Evolutionary conservation across 768 basidiomycete genomes (phyloP).

Genomic region (Tephrocybe sp.): DNA sequence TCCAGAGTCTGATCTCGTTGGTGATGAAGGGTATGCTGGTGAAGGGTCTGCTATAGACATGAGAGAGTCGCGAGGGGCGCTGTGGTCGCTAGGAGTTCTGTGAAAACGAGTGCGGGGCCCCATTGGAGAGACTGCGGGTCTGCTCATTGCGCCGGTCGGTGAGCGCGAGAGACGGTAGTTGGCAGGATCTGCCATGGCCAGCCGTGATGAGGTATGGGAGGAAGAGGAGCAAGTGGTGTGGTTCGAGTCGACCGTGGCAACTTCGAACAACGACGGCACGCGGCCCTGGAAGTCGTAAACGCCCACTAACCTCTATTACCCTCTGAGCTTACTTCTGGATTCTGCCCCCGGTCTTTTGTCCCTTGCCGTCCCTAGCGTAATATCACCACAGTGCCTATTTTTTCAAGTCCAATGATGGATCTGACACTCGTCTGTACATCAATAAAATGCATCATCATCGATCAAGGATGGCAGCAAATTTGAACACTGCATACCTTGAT

Average conservation of each 20-base stretch:
- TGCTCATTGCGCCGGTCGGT: conserved; percentile 10
- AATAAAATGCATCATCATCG: neutral
- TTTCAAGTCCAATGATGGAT: neutral
- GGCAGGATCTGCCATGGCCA: conserved; percentile 29
- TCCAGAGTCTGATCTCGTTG: conserved; percentile 8
- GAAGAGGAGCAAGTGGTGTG: neutral
- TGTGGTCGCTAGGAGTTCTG: conserved; percentile 6
- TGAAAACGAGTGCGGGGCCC: conserved; percentile 20
- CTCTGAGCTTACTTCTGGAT: neutral
- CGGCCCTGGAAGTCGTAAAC: conserved; percentile 6
- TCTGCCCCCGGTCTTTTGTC: neutral
- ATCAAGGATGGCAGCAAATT: neutral
- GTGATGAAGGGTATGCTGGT: conserved; percentile 17
- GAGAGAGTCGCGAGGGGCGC: conserved; percentile 18
- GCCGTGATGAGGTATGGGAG: conserved; percentile 1
- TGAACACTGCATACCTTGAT: too few species aligned
- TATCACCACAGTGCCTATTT: too few species aligned
- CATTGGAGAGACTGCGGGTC: conserved; percentile 19
- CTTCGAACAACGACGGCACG: too few species aligned
- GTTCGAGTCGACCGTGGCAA: conserved; percentile 11
- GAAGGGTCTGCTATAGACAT: conserved; percentile 11
- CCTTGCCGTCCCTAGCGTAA: too few species aligned
- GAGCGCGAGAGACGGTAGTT: conserved; percentile 16
- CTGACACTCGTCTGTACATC: neutral
- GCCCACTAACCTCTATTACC: neutral